phyloP scores from a whole-genome alignment of 495 filamentous ascomycete genomes.

The Corynascus novoguineensis region DNA sequence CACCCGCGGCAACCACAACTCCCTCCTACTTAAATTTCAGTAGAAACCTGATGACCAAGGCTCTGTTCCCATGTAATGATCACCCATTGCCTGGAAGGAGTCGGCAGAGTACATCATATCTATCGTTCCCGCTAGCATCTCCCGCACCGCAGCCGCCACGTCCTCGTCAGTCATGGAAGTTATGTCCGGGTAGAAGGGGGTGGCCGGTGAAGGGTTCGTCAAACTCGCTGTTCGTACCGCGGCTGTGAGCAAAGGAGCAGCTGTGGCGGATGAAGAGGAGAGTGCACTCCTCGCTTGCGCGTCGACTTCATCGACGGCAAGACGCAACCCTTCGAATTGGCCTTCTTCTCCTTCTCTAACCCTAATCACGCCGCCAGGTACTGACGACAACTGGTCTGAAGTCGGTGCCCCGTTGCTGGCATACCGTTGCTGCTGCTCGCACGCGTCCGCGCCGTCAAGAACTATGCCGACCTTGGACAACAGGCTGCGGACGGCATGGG shows the following conservation, averaged over 20 bases:
- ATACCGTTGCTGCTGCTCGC: neutral
- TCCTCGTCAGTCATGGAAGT: neutral
- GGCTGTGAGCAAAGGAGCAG: too few relatives aligned
- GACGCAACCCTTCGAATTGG: too few relatives aligned
- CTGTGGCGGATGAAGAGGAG: too few relatives aligned
- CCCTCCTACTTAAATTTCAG: too few relatives aligned
- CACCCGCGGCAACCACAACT: too few relatives aligned
- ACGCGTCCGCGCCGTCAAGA: neutral
- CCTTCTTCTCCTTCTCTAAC: too few relatives aligned
- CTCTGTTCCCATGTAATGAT: neutral
- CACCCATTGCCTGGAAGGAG: neutral
- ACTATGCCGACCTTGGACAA: neutral
- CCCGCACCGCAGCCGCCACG: neutral
- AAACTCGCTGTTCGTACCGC: too few relatives aligned
- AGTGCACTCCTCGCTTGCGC: too few relatives aligned
- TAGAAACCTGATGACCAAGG: neutral
- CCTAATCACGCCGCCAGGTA: too few relatives aligned
- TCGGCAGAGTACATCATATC: neutral
- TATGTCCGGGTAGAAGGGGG: neutral
- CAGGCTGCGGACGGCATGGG: constrained; percentile 32
- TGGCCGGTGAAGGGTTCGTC: neutral
- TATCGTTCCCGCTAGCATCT: neutral
- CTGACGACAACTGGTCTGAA: too few relatives aligned
- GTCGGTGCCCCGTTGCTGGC: too few relatives aligned
- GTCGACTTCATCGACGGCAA: too few relatives aligned